Evolutionary conservation across 2,329 filamentous ascomycete genomes (phyloP), one percentile per base, ranked within the genome.

Genomic region (Neurospora sp.): DNA sequence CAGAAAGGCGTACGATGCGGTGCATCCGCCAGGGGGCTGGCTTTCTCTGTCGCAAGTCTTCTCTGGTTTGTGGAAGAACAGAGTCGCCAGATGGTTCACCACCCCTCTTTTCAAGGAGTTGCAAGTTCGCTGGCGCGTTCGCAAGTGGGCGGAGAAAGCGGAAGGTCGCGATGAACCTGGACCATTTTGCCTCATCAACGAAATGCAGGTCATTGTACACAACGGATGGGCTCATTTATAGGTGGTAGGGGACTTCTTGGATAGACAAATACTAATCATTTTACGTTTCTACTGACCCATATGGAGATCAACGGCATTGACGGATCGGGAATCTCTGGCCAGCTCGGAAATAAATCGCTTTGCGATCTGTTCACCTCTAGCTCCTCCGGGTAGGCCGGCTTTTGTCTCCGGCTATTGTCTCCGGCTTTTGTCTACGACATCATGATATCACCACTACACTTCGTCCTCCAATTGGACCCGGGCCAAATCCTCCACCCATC

Each of bases 141-240:
- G 78, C 66, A 77, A 79, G 73, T 85, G 83, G 80, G 76, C 76
- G 72, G 52, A 38, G 19, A n/a, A 52, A 75, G 78, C 62, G 68
- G 36, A 78, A 78, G 46, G 76, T 72, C 66, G 82, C 66, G 73
- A 74, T 43, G 75, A 87, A 74, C 78, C 79, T 13, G 85, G 85
- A 3, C 78, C 78, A 11, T 80, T 81, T 28, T 88, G 86, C 74
- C 79, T 87, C 70, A 85, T 88, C 69, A 84, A 87, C 74, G 86
- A 88, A 78, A 87, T 86, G 84, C 85, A 87, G 75, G 84, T 88
- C 73, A 81, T 88, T 78, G 85, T 84, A 77, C 78, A 80, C 74
- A 87, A 87, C 75, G 86, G 86, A 38, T 88, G 86, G 86, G 85
- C 83, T 72, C 86, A 88, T 78, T 77, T 87, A 68, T 87, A 73